These are phyloP conservation scores for Scolecobasidium constrictum DNA, from an alignment of 2,329 filamentous ascomycete genomes.

Conservation along the genomic window DNA sequence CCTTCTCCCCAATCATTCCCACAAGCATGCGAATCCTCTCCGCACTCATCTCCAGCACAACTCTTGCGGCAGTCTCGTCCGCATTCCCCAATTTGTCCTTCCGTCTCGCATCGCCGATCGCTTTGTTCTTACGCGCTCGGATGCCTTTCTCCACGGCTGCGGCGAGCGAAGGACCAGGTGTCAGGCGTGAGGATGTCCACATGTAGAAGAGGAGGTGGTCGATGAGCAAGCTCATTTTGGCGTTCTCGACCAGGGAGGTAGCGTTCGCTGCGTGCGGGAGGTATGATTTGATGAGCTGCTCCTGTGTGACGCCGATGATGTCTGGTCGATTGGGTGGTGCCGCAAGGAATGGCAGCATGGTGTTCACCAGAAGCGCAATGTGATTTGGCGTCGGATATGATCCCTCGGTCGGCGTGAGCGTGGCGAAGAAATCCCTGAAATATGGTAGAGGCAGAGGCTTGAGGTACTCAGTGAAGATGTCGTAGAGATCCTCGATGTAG, in stretches of 20 bases:
- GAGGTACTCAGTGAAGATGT: constrained; percentile 45
- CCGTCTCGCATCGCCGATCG: constrained; percentile 1
- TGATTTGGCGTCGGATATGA: constrained; percentile 17
- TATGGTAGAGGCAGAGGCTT: constrained; percentile 46
- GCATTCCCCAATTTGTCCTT: background rate
- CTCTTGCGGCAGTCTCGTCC: background rate
- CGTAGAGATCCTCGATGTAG: constrained; percentile 45
- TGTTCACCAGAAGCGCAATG: constrained; percentile 32
- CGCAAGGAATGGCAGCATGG: constrained; percentile 40
- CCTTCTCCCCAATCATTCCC: too few species aligned
- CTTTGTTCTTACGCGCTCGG: constrained; percentile 11
- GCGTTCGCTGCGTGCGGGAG: constrained; percentile 55
- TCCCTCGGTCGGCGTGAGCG: constrained; percentile 28
- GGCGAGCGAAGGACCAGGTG: background rate
- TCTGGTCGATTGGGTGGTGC: constrained; percentile 26
- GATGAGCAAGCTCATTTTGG: constrained; percentile 57
- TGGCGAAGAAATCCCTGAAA: constrained; percentile 46
- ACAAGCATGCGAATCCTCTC: constrained; percentile 4
- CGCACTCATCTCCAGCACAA: constrained; percentile 2
- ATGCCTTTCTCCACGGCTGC: constrained; percentile 5
- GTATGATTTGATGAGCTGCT: constrained; percentile 48
- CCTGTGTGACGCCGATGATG: constrained; percentile 35
- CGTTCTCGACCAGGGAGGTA: constrained; percentile 53
- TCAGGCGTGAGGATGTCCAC: background rate
- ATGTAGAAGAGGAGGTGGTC: constrained; percentile 53